phyloP scores from a whole-genome alignment of 306 rosid genomes.

The Corylus avellana region DNA sequence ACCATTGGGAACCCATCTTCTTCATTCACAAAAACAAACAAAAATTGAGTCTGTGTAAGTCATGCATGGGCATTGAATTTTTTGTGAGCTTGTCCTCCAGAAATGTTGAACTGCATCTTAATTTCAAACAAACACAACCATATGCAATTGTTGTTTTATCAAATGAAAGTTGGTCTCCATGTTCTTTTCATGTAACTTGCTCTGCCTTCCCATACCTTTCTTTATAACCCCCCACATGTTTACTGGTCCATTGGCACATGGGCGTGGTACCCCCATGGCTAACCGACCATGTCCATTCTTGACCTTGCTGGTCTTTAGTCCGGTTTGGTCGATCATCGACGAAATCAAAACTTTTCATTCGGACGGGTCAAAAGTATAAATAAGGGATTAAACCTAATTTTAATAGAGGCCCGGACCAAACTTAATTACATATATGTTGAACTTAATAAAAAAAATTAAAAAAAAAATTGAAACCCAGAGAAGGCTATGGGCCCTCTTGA shows the following conservation, averaged over 20 bases:
- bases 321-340: too few relatives aligned
- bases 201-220: neutral
- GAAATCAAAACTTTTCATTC: too few relatives aligned
- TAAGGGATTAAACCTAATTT: too few relatives aligned
- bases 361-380: too few relatives aligned
- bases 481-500: too few relatives aligned
- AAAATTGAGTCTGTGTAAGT: neutral
- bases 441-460: too few relatives aligned
- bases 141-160: neutral
- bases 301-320: neutral
- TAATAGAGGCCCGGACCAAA: too few relatives aligned
- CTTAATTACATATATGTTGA: too few relatives aligned
- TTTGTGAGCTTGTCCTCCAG: neutral
- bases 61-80: neutral
- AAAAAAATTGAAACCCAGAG: too few relatives aligned
- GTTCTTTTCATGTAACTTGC: neutral
- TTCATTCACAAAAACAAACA: neutral
- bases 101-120: neutral
- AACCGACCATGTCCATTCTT: neutral
- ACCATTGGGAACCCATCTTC: neutral
- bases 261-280: constrained; percentile 1
- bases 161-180: neutral
- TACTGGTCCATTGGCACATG: constrained; percentile 36
- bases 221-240: constrained; percentile 35
- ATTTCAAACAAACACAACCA: neutral